phyloP scores from a whole-genome alignment of 257 asterid genomes.

The Fraxinus anomala region DNA sequence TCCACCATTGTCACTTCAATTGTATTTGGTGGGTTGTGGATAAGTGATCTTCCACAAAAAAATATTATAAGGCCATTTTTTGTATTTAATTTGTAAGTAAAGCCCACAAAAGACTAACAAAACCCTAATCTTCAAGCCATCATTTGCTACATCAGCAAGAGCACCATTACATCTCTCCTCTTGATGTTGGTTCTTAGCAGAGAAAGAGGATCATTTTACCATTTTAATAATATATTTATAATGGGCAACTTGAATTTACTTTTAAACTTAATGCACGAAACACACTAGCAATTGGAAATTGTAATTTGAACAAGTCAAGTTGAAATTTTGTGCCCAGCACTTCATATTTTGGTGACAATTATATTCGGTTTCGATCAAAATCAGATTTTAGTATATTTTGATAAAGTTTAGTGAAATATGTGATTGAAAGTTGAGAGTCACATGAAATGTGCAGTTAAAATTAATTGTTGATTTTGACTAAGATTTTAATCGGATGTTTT shows the following conservation, averaged over 20 bases:
- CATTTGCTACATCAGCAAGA: background rate
- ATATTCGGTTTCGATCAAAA: background rate
- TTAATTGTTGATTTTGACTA: no score
- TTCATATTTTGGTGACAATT: background rate
- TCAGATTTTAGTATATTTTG: background rate
- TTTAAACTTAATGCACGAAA: background rate
- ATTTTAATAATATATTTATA: background rate
- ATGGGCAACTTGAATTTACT: no score
- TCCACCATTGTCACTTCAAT: constrained; percentile 58
- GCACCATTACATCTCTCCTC: background rate
- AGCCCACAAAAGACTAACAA: background rate
- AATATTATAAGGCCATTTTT: constrained; percentile 34
- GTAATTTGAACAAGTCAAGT: background rate
- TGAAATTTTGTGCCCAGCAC: background rate
- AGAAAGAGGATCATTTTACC: background rate
- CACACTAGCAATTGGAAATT: background rate
- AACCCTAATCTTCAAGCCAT: background rate
- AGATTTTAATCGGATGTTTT: no score
- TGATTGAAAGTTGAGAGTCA: no score
- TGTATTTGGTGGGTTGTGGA: constrained; percentile 64
- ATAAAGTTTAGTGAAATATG: background rate
- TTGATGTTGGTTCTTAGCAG: background rate
- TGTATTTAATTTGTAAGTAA: background rate
- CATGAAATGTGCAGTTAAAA: no score
- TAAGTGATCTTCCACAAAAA: constrained; percentile 44